A percentile compares a stretch with the other conserved stretches of the same genome.
Evolutionary conservation across 805 yeast species (phyloP).

Genomic region (Kodamaea kakaduensis): DNA sequence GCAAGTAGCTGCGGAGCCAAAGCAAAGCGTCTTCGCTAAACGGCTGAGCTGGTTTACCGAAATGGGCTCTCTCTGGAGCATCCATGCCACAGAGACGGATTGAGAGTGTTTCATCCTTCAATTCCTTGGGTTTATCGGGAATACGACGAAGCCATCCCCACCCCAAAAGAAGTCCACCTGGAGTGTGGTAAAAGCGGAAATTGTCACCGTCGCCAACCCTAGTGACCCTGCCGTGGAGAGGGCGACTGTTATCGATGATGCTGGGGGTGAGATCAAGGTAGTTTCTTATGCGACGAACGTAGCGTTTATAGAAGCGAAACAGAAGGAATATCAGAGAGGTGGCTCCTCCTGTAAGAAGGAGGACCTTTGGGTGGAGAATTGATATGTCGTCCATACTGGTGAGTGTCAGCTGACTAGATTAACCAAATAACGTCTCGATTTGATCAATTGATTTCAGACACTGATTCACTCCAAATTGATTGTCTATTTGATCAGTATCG

Average conservation of each 20-base stretch:
- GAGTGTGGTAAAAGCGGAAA: conserved; percentile 87
- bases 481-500: too few species aligned
- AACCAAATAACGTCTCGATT: too few species aligned
- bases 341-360: conserved; percentile 34
- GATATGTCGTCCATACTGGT: conserved; percentile 9
- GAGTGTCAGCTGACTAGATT: too few species aligned
- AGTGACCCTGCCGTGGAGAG: conserved; percentile 66
- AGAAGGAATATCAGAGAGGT: conserved; percentile 26
- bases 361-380: conserved; percentile 37
- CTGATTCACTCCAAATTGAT: too few species aligned
- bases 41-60: conserved; percentile 91
- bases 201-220: conserved; percentile 96
- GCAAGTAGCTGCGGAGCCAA: conserved; percentile 67
- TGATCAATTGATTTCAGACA: too few species aligned
- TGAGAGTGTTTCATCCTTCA: conserved; percentile 67
- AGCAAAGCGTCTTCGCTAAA: conserved; percentile 75
- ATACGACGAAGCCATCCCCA: conserved; percentile 86
- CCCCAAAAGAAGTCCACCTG: conserved; percentile 83
- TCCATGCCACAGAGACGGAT: conserved; percentile 89
- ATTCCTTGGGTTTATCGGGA: conserved; percentile 48
- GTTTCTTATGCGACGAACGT: conserved; percentile 29
- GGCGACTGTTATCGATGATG: conserved; percentile 25
- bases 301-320: conserved; percentile 30
- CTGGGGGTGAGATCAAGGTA: conserved; percentile 38
- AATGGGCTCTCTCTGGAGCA: conserved; percentile 95